These are phyloP conservation scores for Candolleomyces aberdarensis DNA, from an alignment of 768 basidiomycete genomes.

Conservation along the genomic window DNA sequence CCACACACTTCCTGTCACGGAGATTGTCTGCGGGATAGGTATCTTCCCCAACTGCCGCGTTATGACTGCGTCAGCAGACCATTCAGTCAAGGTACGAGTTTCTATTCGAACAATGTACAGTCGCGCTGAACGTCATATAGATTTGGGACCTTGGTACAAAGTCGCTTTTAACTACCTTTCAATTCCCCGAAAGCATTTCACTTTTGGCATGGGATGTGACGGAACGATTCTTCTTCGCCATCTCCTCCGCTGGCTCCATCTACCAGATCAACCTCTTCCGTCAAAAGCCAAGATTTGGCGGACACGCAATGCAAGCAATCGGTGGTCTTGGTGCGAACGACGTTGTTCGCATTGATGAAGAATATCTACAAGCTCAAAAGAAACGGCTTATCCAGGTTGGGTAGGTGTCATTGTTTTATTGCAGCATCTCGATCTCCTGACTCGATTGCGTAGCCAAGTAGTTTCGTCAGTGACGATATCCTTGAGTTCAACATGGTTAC, in stretches of 20 bases:
- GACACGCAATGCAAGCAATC: conserved; percentile 57
- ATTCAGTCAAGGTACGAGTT: conserved; percentile 77
- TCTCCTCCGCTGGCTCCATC: conserved; percentile 69
- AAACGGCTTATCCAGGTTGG: conserved; percentile 69
- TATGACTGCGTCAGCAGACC: conserved; percentile 82
- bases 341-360: conserved; percentile 64
- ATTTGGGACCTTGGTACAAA: conserved; percentile 79
- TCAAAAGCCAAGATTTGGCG: conserved; percentile 53
- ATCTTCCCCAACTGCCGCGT: conserved; percentile 73
- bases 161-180: conserved; percentile 80
- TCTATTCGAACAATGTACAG: neutral
- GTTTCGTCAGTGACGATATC: conserved; percentile 77
- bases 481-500: conserved; percentile 67
- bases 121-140: conserved; percentile 30
- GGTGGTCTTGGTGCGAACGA: conserved; percentile 73
- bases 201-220: conserved; percentile 75
- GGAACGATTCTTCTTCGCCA: conserved; percentile 88
- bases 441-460: conserved; percentile 49
- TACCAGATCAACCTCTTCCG: conserved; percentile 80
- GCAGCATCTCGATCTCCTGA: neutral
- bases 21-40: conserved; percentile 78
- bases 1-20: conserved; percentile 88
- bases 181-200: conserved; percentile 75
- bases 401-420: conserved; percentile 34
- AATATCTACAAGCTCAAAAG: conserved; percentile 43